These are phyloP conservation scores for Saccharomyces hybrid DNA, from an alignment of 1,139 yeast species.

Conservation along the genomic window DNA sequence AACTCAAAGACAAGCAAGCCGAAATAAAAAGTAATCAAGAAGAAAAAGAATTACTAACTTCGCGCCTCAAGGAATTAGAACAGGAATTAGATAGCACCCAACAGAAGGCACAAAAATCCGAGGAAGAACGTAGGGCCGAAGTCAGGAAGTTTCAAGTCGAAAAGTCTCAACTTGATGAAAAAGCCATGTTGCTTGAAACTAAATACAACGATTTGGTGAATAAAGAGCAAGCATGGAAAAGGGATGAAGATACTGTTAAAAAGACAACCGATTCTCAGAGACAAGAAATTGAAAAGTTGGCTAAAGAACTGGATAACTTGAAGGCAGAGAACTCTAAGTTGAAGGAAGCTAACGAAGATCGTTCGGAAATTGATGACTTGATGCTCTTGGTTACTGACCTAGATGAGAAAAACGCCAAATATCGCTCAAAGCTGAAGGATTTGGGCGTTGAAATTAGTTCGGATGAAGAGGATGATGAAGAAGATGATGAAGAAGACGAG, in stretches of 20 bases:
- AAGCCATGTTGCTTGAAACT: background rate
- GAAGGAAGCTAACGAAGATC: slow-evolving; percentile 13
- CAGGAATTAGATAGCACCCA: background rate
- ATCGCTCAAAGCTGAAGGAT: slow-evolving; percentile 45
- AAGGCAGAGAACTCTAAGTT: slow-evolving; percentile 12
- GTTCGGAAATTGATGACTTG: slow-evolving; percentile 60
- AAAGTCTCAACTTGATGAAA: background rate
- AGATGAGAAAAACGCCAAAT: slow-evolving; percentile 58
- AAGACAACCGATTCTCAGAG: background rate
- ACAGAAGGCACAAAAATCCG: slow-evolving; percentile 1
- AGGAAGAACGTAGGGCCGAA: slow-evolving; percentile 4
- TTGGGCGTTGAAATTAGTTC: slow-evolving; percentile 47
- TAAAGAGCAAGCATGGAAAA: background rate
- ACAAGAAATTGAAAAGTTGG: background rate
- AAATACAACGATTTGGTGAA: background rate
- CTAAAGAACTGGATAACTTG: slow-evolving; percentile 6
- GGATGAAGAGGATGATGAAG: slow-evolving; percentile 40
- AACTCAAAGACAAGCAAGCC: background rate
- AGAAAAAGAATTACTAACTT: background rate
- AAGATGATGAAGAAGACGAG: background rate
- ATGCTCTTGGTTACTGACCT: slow-evolving; percentile 67
- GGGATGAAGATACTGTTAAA: background rate
- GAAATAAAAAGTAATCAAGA: slow-evolving; percentile 3
- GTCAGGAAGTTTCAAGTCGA: slow-evolving; percentile 7
- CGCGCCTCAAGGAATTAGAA: slow-evolving; percentile 7